Percentiles rank a stretch among this genome's conserved stretches.
These are phyloP conservation scores for Lizanozyma gosingica DNA, from an alignment of 1,139 yeast genomes.

Conservation along the genomic window DNA sequence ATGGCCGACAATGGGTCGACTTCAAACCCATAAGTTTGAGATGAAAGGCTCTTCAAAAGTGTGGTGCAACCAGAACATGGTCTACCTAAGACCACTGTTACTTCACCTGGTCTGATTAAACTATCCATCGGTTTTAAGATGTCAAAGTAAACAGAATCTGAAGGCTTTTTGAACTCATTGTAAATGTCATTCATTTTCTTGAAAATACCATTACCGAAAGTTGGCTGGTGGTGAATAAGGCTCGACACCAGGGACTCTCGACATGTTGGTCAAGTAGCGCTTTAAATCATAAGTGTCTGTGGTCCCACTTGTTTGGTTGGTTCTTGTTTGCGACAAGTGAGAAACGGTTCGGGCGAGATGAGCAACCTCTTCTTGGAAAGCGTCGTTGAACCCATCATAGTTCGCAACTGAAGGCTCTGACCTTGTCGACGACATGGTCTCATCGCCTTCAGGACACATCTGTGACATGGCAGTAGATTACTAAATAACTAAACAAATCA, in stretches of 20 bases:
- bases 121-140: conserved; percentile 66
- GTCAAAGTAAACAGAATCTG: conserved; percentile 29
- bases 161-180: not conserved
- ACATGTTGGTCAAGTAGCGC: conserved; percentile 26
- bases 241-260: conserved; percentile 32
- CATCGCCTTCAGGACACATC: too few relatives aligned
- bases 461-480: too few relatives aligned
- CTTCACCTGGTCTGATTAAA: conserved; percentile 57
- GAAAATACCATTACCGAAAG: conserved; percentile 8
- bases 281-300: not conserved
- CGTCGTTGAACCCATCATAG: not conserved
- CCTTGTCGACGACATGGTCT: too few relatives aligned
- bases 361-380: not conserved
- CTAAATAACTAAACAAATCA: too few relatives aligned
- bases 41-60: conserved; percentile 57
- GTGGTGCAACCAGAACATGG: conserved; percentile 88
- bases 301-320: not conserved
- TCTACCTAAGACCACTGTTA: conserved; percentile 70
- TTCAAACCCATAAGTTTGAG: conserved; percentile 66
- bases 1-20: conserved; percentile 38
- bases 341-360: not conserved
- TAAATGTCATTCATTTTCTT: conserved; percentile 6
- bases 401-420: too few relatives aligned
- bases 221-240: conserved; percentile 20
- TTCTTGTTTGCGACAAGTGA: not conserved